Percentiles rank a stretch among this genome's conserved stretches.
These are phyloP conservation scores for Solanum dulcamara DNA, from an alignment of 257 asterid genomes.

Conservation along the genomic window DNA sequence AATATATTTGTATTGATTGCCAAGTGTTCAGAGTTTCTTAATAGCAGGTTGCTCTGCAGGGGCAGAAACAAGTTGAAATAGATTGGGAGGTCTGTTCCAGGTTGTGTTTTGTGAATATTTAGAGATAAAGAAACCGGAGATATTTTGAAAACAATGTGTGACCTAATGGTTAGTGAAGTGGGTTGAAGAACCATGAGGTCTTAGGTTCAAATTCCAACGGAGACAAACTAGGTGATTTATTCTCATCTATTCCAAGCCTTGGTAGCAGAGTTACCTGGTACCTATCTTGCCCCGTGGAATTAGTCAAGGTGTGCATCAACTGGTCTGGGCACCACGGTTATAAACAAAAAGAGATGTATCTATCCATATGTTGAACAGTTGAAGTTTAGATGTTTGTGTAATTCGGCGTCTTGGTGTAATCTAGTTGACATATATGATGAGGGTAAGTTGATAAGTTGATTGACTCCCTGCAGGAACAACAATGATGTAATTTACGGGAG, in stretches of 20 bases:
- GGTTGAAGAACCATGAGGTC: neutral
- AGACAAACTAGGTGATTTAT: neutral
- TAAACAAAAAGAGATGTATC: neutral
- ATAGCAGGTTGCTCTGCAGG: neutral
- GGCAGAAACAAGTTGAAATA: neutral
- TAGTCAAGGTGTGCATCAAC: no score
- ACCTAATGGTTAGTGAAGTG: neutral
- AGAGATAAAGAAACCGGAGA: neutral
- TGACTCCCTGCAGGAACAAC: neutral
- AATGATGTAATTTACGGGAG: neutral
- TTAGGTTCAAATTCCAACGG: neutral
- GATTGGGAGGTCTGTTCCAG: neutral
- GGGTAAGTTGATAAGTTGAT: neutral
- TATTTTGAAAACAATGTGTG: neutral
- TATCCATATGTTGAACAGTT: neutral
- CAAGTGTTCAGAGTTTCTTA: neutral
- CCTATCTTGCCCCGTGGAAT: no score
- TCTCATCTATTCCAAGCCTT: neutral
- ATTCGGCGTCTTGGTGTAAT: neutral
- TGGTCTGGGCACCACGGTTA: no score
- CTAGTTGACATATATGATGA: neutral
- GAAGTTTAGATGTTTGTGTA: neutral
- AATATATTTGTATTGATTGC: neutral
- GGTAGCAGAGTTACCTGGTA: no score
- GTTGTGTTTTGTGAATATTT: neutral